Percentiles rank a stretch among this genome's conserved stretches.
phyloP scores from a whole-genome alignment of 1,284 basidiomycete genomes.

The Bjerkandera adusta region DNA sequence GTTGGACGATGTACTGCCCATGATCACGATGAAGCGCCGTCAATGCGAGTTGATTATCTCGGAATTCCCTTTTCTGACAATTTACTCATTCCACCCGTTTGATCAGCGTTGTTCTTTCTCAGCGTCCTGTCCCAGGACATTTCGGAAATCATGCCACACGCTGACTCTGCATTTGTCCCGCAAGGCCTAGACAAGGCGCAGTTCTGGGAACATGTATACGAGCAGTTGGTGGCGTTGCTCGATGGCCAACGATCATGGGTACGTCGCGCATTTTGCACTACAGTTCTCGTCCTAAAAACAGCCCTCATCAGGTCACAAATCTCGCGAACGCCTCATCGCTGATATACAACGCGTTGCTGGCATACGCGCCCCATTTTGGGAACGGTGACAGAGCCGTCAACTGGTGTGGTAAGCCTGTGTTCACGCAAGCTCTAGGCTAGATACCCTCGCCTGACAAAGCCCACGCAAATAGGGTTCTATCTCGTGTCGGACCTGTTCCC shows the following conservation, averaged over 20 bases:
- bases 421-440: constrained; percentile 1
- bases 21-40: neutral
- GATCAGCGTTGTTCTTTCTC: too few relatives aligned
- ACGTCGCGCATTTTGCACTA: constrained; percentile 13
- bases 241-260: constrained; percentile 79
- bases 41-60: neutral
- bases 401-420: constrained; percentile 73
- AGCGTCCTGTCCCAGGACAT: neutral
- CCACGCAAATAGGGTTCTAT: constrained; percentile 70
- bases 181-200: constrained; percentile 64
- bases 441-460: neutral
- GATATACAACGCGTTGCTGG: constrained; percentile 73
- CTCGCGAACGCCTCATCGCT: constrained; percentile 80
- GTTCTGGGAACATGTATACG: constrained; percentile 76
- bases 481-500: constrained; percentile 66
- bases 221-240: constrained; percentile 61
- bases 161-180: constrained; percentile 76
- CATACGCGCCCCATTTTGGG: constrained; percentile 68
- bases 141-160: constrained; percentile 68
- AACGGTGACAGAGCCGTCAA: constrained; percentile 67
- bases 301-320: constrained; percentile 69
- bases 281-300: neutral
- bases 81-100: too few relatives aligned
- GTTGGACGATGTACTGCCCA: constrained; percentile 1
- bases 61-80: neutral